Percentiles rank a stretch among this genome's conserved stretches.
These are phyloP conservation scores for Solanum pimpinellifolium DNA, from an alignment of 257 asterid species.

Conservation along the genomic window DNA sequence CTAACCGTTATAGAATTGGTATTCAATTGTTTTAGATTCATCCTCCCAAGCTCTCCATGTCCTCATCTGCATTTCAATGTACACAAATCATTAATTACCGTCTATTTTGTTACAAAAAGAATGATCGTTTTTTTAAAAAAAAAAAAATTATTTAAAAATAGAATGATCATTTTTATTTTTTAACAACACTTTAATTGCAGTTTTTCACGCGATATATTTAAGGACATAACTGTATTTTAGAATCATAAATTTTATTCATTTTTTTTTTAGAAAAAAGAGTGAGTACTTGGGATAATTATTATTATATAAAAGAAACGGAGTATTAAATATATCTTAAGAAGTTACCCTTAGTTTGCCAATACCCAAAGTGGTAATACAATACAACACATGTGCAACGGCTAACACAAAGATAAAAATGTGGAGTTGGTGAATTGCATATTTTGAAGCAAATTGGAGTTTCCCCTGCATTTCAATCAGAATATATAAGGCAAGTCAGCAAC, in stretches of 20 bases:
- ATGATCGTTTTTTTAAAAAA: too few species aligned
- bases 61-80: conserved; percentile 12
- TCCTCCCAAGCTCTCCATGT: conserved; percentile 18
- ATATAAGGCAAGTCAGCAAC: neutral
- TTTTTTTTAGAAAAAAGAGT: neutral
- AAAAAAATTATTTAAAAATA: too few species aligned
- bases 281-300: neutral
- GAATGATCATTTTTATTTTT: too few species aligned
- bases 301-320: too few species aligned
- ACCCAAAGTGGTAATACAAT: conserved; percentile 10
- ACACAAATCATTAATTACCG: neutral
- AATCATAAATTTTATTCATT: too few species aligned
- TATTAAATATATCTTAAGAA: too few species aligned
- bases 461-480: neutral
- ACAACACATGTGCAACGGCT: conserved; percentile 11
- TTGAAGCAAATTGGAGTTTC: conserved; percentile 10
- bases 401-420: neutral
- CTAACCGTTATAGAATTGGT: conserved; percentile 7
- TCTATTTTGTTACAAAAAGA: neutral
- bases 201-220: neutral
- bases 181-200: too few species aligned
- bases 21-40: conserved; percentile 6
- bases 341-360: conserved; percentile 8
- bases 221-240: too few species aligned
- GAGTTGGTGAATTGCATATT: conserved; percentile 12